Conservation (phyloP, 306 rosid genomes). For the Urtica urens region DNA sequence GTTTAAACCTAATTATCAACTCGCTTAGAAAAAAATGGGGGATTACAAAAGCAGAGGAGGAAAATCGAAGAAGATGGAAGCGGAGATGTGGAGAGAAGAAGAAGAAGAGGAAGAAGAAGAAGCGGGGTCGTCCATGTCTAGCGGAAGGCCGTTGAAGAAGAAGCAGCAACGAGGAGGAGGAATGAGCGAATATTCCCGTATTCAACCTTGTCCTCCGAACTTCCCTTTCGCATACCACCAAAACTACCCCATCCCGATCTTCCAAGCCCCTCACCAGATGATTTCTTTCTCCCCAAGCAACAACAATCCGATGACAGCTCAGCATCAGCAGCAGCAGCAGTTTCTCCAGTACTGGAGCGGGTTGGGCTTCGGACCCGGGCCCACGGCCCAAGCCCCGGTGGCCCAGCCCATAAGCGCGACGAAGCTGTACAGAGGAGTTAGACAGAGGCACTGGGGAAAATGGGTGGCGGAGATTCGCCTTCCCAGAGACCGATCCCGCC, state of each 20-base stretch:
- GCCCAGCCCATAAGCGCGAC: constrained; percentile 53
- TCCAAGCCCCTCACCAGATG: constrained; percentile 19
- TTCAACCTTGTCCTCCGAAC: constrained; percentile 27
- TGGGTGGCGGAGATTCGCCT: constrained; percentile 98
- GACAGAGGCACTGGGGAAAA: constrained; percentile 99
- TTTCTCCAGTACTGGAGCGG: constrained; percentile 68
- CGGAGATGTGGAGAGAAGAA: constrained; percentile 25
- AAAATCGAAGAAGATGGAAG: constrained; percentile 33
- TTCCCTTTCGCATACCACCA: constrained; percentile 73
- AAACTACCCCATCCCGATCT: constrained; percentile 36
- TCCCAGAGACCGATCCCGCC: constrained; percentile 79
- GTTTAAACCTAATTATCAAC: too few species aligned
- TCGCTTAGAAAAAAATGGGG: too few species aligned
- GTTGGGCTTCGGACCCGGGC: constrained; percentile 52
- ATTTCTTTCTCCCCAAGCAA: constrained; percentile 16
- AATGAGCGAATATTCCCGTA: constrained; percentile 9
- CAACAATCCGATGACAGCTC: constrained; percentile 25
- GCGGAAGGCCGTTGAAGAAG: constrained; percentile 63
- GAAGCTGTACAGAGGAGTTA: constrained; percentile 85
- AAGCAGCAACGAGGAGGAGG: constrained; percentile 9
- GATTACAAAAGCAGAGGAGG: too few species aligned
- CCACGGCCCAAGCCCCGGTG: constrained; percentile 19
- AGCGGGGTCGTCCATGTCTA: constrained; percentile 41
- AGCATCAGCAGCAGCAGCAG: constrained; percentile 38
- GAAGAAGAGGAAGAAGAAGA: constrained; percentile 36